These are phyloP conservation scores for Claviceps sp. DNA, from an alignment of 2,329 filamentous ascomycete genomes.

Conservation along the genomic window DNA sequence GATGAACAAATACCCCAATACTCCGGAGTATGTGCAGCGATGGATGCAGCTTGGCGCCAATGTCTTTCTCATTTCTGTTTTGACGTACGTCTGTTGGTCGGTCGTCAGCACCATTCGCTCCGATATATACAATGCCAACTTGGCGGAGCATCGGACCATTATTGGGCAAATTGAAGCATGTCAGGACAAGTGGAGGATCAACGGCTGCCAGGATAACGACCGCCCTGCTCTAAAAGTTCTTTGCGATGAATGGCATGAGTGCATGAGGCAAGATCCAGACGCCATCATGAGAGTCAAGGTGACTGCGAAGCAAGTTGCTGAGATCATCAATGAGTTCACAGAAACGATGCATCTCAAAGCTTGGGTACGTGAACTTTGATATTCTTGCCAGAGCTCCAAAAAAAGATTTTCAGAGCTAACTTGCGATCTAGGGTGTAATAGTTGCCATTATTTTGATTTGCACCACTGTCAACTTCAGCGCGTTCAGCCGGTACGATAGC, in stretches of 20 bases:
- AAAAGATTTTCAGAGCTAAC: not conserved
- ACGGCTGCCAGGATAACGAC: constrained; percentile 53
- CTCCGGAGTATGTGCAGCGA: constrained; percentile 44
- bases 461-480: constrained; percentile 38
- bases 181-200: constrained; percentile 57
- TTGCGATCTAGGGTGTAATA: constrained; percentile 31
- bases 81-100: constrained; percentile 54
- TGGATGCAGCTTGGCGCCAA: constrained; percentile 53
- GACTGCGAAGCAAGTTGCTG: constrained; percentile 75
- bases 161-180: constrained; percentile 63
- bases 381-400: too few species aligned
- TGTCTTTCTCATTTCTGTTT: constrained; percentile 39
- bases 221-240: constrained; percentile 59
- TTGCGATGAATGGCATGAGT: constrained; percentile 73
- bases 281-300: constrained; percentile 68
- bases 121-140: constrained; percentile 62
- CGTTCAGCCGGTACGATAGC: constrained; percentile 18
- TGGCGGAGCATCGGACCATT: constrained; percentile 54
- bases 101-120: constrained; percentile 56
- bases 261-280: constrained; percentile 74
- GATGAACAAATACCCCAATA: constrained; percentile 43
- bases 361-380: constrained; percentile 29
- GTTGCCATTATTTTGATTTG: constrained; percentile 33
- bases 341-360: constrained; percentile 80
- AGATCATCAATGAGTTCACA: constrained; percentile 88